Base-by-base conservation (phyloP, 1,284 basidiomycete genomes). In the Moesziomyces globuligerus region DNA sequence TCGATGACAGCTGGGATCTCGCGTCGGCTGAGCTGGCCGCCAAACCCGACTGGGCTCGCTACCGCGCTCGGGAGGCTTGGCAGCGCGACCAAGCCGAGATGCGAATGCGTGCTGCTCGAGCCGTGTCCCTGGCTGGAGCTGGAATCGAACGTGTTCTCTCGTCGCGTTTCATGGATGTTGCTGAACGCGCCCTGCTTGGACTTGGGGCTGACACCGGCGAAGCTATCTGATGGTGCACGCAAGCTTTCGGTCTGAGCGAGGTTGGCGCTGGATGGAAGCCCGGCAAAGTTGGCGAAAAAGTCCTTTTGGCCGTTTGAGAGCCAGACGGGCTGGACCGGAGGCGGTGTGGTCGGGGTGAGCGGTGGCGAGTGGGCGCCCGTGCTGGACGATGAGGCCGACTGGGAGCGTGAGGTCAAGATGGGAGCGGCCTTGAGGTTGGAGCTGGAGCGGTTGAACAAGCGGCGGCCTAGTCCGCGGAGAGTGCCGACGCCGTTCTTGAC, bases 221-320 rank as follows among this genome's bases (percentile, higher is more conserved):
- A 26, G 38, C 6, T 39, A 1, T 49, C 36, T 29, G 20, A 29
- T 3, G 41, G 26, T 3, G n/a, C 34, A 18, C 24, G 41, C 18
- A 55, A 21, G 17, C 38, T 21, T 8, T 10, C 24, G 2, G 29
- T n/a, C 20, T 24, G 23, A 6, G 43, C 36, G 0, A 39, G 21
- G 8, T 36, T 39, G 11, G 51, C n/a, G 28, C 38, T 46, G 2
- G 69, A 56, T 5, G 69, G 52, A 0, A 72, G 45, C 21, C 45
- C 40, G 1, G 64, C 40, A 20, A 59, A 50, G 45, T 43, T 65
- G 28, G 53, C 20, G 47, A 65, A 72, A 24, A 72, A 62, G 45
- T 67, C 70, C 41, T 72, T 72, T 20, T 64, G 57, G 2, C 61
- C 65, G 39, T 72, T 69, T 18, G 66, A 54, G n/a, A 68, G 48